Percentiles rank a stretch among this genome's conserved stretches.
phyloP scores from a whole-genome alignment of 345 rosid species.

The Lepidium sativum region DNA sequence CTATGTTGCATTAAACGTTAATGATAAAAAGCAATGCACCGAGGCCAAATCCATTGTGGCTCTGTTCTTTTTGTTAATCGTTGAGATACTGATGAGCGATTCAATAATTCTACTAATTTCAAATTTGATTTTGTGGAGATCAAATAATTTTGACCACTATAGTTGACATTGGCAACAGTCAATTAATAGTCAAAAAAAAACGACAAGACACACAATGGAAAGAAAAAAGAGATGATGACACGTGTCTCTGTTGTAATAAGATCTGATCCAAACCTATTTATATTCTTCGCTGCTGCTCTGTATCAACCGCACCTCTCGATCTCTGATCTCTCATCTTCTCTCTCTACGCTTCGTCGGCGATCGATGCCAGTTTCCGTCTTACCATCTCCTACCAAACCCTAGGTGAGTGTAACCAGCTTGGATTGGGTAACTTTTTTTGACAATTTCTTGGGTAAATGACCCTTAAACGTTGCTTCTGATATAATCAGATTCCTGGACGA shows the following conservation, averaged over 20 bases:
- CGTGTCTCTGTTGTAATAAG: constrained; percentile 40
- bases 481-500: neutral
- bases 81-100: too few species aligned
- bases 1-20: too few species aligned
- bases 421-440: neutral
- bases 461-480: neutral
- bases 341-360: constrained; percentile 21
- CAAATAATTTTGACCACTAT: too few species aligned
- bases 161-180: too few species aligned
- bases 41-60: too few species aligned
- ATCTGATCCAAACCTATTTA: constrained; percentile 99
- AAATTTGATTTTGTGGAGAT: too few species aligned
- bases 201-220: too few species aligned
- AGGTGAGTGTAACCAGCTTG: neutral
- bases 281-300: constrained; percentile 62
- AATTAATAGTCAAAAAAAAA: too few species aligned
- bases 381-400: constrained; percentile 17
- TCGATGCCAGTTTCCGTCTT: constrained; percentile 2
- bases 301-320: constrained; percentile 46
- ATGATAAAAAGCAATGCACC: too few species aligned
- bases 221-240: constrained; percentile 53
- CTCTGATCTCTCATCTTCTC: constrained; percentile 12
- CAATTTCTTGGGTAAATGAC: neutral
- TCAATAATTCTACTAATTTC: too few species aligned
- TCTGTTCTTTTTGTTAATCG: too few species aligned